Percentiles rank a stretch among this genome's conserved stretches.
phyloP scores from a whole-genome alignment of 2,329 filamentous ascomycete genomes.

The Talaromyces piceae region DNA sequence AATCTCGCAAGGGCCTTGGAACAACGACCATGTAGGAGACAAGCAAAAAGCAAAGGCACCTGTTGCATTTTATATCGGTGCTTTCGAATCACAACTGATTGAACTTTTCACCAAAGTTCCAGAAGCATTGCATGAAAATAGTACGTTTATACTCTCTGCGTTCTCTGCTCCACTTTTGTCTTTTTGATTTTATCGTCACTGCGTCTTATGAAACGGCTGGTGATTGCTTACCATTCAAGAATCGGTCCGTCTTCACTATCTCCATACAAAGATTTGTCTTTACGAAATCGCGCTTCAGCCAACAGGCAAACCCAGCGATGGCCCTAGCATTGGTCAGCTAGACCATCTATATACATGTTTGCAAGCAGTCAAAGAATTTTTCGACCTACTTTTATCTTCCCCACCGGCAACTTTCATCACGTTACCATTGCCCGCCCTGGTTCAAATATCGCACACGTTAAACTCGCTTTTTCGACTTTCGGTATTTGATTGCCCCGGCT shows the following conservation, averaged over 20 bases:
- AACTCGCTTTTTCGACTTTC: conserved; percentile 35
- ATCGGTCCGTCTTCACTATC: conserved; percentile 9
- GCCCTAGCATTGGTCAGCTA: conserved; percentile 11
- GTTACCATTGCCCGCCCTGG: conserved; percentile 28
- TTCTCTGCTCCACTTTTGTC: background rate
- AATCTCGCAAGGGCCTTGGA: conserved; percentile 5
- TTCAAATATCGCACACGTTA: conserved; percentile 31
- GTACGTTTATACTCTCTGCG: too few relatives aligned
- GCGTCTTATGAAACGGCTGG: background rate
- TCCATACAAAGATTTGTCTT: conserved; percentile 13
- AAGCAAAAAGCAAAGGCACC: background rate
- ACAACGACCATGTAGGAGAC: background rate
- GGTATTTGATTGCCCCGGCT: conserved; percentile 33
- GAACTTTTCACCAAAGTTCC: conserved; percentile 1
- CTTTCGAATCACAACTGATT: conserved; percentile 8
- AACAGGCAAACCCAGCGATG: conserved; percentile 1
- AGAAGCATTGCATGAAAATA: conserved; percentile 2
- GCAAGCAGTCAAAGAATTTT: conserved; percentile 29
- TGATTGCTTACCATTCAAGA: conserved; percentile 8
- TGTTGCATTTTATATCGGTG: conserved; percentile 8
- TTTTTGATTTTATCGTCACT: background rate
- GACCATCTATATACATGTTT: conserved; percentile 30
- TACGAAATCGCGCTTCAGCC: conserved; percentile 14
- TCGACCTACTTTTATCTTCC: conserved; percentile 31
- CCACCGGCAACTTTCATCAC: conserved; percentile 23